Evolutionary conservation across 306 rosid species (phyloP).

Genomic region (Casuarina glauca): DNA sequence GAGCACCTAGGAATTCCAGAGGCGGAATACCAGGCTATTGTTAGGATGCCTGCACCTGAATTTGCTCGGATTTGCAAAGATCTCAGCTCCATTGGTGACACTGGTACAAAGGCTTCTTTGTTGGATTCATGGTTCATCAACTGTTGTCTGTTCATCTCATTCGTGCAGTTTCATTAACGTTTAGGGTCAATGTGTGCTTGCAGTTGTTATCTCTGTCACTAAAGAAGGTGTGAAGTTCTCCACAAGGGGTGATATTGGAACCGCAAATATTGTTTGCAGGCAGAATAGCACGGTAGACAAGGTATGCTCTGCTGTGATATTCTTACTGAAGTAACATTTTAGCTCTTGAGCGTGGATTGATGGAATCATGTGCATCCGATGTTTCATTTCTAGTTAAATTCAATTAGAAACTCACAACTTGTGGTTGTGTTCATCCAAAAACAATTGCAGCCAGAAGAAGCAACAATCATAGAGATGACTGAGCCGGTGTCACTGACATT

Average conservation of each 20-base stretch:
- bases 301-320: conserved; percentile 40
- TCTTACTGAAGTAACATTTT: background rate
- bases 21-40: conserved; percentile 90
- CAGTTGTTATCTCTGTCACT: conserved; percentile 91
- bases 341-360: background rate
- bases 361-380: background rate
- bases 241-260: conserved; percentile 87
- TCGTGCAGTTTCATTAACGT: background rate
- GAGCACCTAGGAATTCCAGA: conserved; percentile 96
- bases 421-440: background rate
- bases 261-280: conserved; percentile 91
- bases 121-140: background rate
- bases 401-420: background rate
- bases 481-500: conserved; percentile 90
- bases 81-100: conserved; percentile 91
- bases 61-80: conserved; percentile 91
- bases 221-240: conserved; percentile 98
- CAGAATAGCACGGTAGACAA: conserved; percentile 91
- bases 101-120: conserved; percentile 49
- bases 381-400: background rate
- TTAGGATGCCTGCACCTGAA: conserved; percentile 84
- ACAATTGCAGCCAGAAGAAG: conserved; percentile 57
- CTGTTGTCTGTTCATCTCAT: too few species aligned
- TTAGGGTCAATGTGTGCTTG: conserved; percentile 21
- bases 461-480: conserved; percentile 68